Evolutionary conservation across 371 early-diverging fungal genomes (phyloP).

Genomic region (Conidiobolus incongruus): DNA sequence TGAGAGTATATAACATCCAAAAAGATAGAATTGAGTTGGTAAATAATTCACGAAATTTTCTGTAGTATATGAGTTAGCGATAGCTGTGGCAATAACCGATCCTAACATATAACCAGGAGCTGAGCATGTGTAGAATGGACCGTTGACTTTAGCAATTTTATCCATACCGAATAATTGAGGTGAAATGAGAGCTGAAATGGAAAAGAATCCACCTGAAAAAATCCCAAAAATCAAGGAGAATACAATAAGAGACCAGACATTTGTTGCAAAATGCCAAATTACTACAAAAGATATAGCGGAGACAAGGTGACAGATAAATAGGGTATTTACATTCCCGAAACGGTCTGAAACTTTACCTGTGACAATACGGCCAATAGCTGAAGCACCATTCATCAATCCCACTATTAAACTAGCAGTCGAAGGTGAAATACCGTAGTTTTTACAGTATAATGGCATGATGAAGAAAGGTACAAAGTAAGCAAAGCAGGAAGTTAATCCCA

Average conservation of each 20-base stretch:
- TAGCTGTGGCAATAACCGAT: too few species aligned
- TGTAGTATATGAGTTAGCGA: too few species aligned
- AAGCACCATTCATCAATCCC: conserved; percentile 22
- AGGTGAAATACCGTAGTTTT: conserved; percentile 10
- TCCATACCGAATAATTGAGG: conserved; percentile 15
- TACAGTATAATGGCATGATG: too few species aligned
- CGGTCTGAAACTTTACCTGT: conserved; percentile 30
- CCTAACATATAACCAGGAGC: too few species aligned
- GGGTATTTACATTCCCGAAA: conserved; percentile 36
- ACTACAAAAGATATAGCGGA: conserved; percentile 35
- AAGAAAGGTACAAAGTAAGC: conserved; percentile 1
- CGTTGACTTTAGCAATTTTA: conserved; percentile 15
- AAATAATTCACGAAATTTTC: too few species aligned
- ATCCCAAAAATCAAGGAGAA: conserved; percentile 26
- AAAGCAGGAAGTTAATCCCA: too few species aligned
- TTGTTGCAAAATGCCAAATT: too few species aligned
- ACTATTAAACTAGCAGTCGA: conserved; percentile 20
- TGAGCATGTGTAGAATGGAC: too few species aligned
- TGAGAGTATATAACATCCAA: too few species aligned
- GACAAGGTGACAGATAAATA: conserved; percentile 17
- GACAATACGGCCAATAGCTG: conserved; percentile 36
- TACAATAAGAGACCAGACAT: conserved; percentile 15
- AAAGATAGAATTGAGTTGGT: too few species aligned
- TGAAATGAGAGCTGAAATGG: conserved; percentile 18
- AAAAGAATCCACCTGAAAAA: conserved; percentile 22